phyloP scores from a whole-genome alignment of 2,329 filamentous ascomycete genomes.

The Ramularia endophylla region DNA sequence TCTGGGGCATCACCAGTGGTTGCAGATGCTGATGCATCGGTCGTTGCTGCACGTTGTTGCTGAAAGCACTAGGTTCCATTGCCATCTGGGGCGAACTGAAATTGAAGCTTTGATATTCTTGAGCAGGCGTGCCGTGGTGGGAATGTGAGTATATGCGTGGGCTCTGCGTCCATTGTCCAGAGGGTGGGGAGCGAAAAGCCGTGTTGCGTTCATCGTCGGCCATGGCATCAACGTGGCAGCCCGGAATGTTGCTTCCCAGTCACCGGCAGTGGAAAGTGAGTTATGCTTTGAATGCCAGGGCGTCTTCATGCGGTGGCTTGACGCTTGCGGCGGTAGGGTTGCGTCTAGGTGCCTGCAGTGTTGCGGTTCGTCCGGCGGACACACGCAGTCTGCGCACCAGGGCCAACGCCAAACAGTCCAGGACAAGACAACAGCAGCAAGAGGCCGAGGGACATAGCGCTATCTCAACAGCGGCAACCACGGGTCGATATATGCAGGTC shows the following conservation, averaged over 20 bases:
- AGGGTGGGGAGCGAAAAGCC: slow-evolving; percentile 25
- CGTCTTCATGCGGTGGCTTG: slow-evolving; percentile 23
- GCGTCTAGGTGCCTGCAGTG: slow-evolving; percentile 17
- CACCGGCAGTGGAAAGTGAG: slow-evolving; percentile 6
- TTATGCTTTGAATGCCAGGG: slow-evolving; percentile 12
- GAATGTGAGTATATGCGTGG: slow-evolving; percentile 41
- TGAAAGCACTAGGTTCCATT: slow-evolving; percentile 47
- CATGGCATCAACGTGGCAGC: slow-evolving; percentile 21
- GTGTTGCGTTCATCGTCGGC: slow-evolving; percentile 26
- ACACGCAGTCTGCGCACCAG: slow-evolving; percentile 3
- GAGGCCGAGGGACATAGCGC: slow-evolving; percentile 5
- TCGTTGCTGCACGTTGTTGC: slow-evolving; percentile 50
- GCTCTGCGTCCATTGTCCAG: slow-evolving; percentile 22
- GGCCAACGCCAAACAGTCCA: slow-evolving; percentile 2
- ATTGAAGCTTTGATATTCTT: slow-evolving; percentile 60
- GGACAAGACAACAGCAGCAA: slow-evolving; percentile 6
- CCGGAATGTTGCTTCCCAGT: slow-evolving; percentile 2
- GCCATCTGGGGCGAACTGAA: slow-evolving; percentile 59
- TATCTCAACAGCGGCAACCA: slow-evolving; percentile 1
- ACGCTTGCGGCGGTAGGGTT: slow-evolving; percentile 19
- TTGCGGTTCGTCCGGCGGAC: background rate
- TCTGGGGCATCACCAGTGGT: slow-evolving; percentile 66
- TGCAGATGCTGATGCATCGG: slow-evolving; percentile 53
- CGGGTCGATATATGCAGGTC: slow-evolving; percentile 8
- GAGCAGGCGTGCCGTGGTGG: slow-evolving; percentile 64